Evolutionary conservation across 768 basidiomycete species (phyloP).

Genomic region (Suillus plorans): DNA sequence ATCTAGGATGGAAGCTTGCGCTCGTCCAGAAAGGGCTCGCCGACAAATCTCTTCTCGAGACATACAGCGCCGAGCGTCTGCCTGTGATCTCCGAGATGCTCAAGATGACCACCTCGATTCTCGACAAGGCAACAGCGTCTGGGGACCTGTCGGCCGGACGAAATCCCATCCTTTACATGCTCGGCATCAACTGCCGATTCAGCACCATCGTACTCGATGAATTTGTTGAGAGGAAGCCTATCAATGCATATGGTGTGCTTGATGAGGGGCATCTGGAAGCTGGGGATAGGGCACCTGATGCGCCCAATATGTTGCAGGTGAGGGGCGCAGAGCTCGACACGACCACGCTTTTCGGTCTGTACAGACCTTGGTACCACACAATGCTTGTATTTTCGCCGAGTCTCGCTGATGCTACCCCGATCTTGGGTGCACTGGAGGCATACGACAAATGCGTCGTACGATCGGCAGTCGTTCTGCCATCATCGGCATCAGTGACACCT

Average conservation of each 20-base stretch:
- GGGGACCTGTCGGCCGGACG: slow-evolving; percentile 13
- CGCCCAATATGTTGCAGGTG: slow-evolving; percentile 18
- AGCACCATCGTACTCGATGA: slow-evolving; percentile 14
- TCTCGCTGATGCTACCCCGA: slow-evolving; percentile 7
- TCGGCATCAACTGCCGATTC: slow-evolving; percentile 23
- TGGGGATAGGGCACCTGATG: slow-evolving; percentile 13
- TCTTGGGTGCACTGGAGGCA: background rate
- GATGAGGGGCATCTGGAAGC: slow-evolving; percentile 14
- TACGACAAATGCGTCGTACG: background rate
- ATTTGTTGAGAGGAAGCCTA: background rate
- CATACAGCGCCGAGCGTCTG: slow-evolving; percentile 28
- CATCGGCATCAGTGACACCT: background rate
- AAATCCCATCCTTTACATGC: slow-evolving; percentile 26
- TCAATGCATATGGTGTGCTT: slow-evolving; percentile 9
- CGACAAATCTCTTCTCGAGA: slow-evolving; percentile 20
- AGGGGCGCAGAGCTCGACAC: slow-evolving; percentile 1
- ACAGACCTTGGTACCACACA: slow-evolving; percentile 17
- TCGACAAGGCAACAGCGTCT: background rate
- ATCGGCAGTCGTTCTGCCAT: slow-evolving; percentile 5
- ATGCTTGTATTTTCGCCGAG: slow-evolving; percentile 12
- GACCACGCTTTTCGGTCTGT: slow-evolving; percentile 28
- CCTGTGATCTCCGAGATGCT: slow-evolving; percentile 31
- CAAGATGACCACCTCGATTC: slow-evolving; percentile 16
- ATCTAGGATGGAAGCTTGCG: slow-evolving; percentile 28
- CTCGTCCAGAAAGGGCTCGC: slow-evolving; percentile 23